Conservation (phyloP, 306 rosid genomes). For the Inga leiocalycina region DNA sequence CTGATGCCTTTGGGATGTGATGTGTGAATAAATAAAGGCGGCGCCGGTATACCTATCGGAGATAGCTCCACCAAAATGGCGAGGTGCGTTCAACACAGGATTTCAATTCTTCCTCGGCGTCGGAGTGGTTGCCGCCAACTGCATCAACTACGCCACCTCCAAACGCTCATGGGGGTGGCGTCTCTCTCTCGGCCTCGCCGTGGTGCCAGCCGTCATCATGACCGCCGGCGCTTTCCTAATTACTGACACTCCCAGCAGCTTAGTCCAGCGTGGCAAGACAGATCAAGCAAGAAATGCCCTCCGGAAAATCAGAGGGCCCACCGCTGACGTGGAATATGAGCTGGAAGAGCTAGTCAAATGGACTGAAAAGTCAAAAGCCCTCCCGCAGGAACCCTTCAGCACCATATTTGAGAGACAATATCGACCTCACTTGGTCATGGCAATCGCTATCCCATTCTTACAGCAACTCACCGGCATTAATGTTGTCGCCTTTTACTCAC, state of each 20-base stretch:
- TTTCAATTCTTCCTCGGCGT: constrained; percentile 64
- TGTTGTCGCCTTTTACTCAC: constrained; percentile 65
- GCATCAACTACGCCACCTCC: constrained; percentile 64
- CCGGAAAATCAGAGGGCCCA: constrained; percentile 50
- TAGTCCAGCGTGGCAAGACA: constrained; percentile 57
- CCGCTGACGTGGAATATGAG: constrained; percentile 48
- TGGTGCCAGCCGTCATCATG: constrained; percentile 55
- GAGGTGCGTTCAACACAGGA: constrained; percentile 78
- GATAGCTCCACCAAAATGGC: constrained; percentile 75
- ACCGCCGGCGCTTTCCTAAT: constrained; percentile 54
- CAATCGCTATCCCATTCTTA: constrained; percentile 54
- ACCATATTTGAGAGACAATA: constrained; percentile 54
- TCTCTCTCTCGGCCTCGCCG: constrained; percentile 68
- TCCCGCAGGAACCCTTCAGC: constrained; percentile 36
- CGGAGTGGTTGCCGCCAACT: constrained; percentile 55
- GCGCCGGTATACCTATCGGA: constrained; percentile 75
- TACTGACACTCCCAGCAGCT: constrained; percentile 60
- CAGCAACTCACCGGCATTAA: constrained; percentile 71
- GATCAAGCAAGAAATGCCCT: constrained; percentile 56
- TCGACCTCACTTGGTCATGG: constrained; percentile 65
- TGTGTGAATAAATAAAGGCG: constrained; percentile 43
- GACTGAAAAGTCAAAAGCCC: constrained; percentile 30
- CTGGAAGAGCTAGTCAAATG: constrained; percentile 42
- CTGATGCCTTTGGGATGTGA: background rate
- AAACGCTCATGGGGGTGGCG: constrained; percentile 72